These are phyloP conservation scores for Serendipita sp. DNA, from an alignment of 768 basidiomycete species.

Conservation along the genomic window DNA sequence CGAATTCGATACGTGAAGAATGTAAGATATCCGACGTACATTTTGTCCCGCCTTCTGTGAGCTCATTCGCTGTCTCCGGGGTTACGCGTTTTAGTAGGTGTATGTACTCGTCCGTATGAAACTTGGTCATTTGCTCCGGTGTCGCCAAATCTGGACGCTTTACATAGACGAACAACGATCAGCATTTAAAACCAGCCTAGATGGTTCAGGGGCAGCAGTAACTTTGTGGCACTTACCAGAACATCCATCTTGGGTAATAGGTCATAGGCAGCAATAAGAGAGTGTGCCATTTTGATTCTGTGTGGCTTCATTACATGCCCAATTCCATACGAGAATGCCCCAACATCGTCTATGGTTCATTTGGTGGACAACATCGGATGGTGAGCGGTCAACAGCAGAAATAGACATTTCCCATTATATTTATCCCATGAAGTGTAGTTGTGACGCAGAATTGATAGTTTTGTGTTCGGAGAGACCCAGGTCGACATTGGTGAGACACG, in stretches of 20 bases:
- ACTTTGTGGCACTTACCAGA: constrained; percentile 36
- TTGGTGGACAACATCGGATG: neutral
- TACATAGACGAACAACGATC: neutral
- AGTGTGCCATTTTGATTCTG: constrained; percentile 84
- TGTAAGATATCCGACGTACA: constrained; percentile 34
- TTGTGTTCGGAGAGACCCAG: too few relatives aligned
- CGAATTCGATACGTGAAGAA: neutral
- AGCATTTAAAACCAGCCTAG: neutral
- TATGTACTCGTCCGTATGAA: constrained; percentile 97
- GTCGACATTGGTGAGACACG: too few relatives aligned
- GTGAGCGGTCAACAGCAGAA: too few relatives aligned
- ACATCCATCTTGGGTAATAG: constrained; percentile 93
- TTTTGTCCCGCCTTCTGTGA: constrained; percentile 69
- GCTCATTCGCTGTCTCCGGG: constrained; percentile 75
- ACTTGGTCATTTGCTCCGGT: constrained; percentile 69
- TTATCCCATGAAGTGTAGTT: too few relatives aligned
- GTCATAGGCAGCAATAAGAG: constrained; percentile 76
- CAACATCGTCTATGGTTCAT: constrained; percentile 36
- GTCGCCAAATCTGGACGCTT: constrained; percentile 57
- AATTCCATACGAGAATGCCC: constrained; percentile 64
- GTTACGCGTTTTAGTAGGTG: constrained; percentile 78
- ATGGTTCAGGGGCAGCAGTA: neutral
- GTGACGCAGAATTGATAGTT: too few relatives aligned
- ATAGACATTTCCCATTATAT: too few relatives aligned
- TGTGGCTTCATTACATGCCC: constrained; percentile 96